Base-by-base conservation (phyloP, 192 early-diverging fungal species). In the Coemansia sp. region DNA sequence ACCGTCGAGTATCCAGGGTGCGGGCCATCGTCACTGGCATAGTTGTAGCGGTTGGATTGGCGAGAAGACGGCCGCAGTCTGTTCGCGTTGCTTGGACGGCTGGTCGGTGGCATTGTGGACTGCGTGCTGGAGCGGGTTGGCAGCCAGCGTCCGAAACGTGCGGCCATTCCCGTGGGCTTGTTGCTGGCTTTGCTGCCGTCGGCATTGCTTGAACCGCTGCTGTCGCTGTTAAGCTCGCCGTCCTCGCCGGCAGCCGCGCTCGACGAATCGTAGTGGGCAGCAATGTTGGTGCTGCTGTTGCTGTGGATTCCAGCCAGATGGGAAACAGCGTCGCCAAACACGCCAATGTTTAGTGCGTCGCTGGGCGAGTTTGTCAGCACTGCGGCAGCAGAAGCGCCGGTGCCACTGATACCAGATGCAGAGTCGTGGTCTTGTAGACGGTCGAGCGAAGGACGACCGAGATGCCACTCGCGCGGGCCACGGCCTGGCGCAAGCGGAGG, bases 31-130 rank as follows among this genome's bases (percentile, higher is more conserved):
- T 77, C 79, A 59, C 72, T 68, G 17, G 61, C 65, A 48, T 79
- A 66, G 64, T 65, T 73, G 38, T 64, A 61, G 56, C 71, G 74
- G 36, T 57, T 81, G 9, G 79, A 82, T 63, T 82, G 74, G 52
- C 79, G 79, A 39, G 79, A 82, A 8, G 79, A 82, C 36, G 79
- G 79, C 7, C 79, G 74, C 66, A 82, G 53, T 6, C 75, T 71
- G 5, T 60, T 69, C 20, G 68, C 68, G 28, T 79, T 79, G 71
- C 57, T 67, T 8, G 71, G 79, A 39, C 65, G n/a, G 45, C 70
- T 57, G 12, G 61, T 34, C n/a, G 45, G 61, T n/a, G 56, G 15
- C 43, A 68, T 68, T 34, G 68, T 54, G 15, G 71, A 54, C 35
- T 68, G 61, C 5, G 71, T 41, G 52, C 66, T 28, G 7, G 66